These are phyloP conservation scores for Dipodascopsis tothii DNA, from an alignment of 805 yeast genomes.

Conservation along the genomic window DNA sequence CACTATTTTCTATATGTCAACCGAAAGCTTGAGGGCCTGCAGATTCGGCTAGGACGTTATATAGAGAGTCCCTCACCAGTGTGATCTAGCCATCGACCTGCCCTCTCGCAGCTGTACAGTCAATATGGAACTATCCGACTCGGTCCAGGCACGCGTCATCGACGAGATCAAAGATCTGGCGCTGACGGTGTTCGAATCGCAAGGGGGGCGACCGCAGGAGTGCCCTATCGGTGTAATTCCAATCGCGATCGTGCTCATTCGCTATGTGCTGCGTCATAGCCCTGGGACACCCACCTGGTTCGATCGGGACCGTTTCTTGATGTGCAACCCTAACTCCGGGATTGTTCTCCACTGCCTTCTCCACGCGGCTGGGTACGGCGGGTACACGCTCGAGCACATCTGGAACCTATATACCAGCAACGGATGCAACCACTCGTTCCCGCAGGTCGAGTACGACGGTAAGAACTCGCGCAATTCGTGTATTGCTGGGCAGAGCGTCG, in stretches of 20 bases:
- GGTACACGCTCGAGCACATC: constrained; percentile 34
- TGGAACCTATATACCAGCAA: constrained; percentile 26
- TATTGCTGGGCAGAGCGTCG: constrained; percentile 39
- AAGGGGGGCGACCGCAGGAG: too few species aligned
- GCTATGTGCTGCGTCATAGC: constrained; percentile 30
- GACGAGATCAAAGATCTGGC: too few species aligned
- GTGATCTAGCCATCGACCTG: too few species aligned
- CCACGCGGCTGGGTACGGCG: constrained; percentile 35
- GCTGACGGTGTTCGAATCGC: too few species aligned
- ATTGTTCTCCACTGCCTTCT: constrained; percentile 31
- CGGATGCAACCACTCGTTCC: constrained; percentile 34
- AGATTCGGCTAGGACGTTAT: too few species aligned
- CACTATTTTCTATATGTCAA: too few species aligned
- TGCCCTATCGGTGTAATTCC: constrained; percentile 41
- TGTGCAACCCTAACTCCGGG: constrained; percentile 37
- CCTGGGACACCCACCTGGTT: constrained; percentile 33
- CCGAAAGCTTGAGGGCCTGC: too few species aligned
- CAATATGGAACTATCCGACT: too few species aligned
- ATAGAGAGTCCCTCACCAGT: too few species aligned
- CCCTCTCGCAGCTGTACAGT: too few species aligned
- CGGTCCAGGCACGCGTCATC: too few species aligned
- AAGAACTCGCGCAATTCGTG: constrained; percentile 39
- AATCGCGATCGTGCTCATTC: constrained; percentile 35
- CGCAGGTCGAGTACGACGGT: constrained; percentile 35
- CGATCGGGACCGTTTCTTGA: constrained; percentile 36